These are phyloP conservation scores for Haberlea rhodopensis DNA, from an alignment of 257 asterid genomes.

Conservation along the genomic window DNA sequence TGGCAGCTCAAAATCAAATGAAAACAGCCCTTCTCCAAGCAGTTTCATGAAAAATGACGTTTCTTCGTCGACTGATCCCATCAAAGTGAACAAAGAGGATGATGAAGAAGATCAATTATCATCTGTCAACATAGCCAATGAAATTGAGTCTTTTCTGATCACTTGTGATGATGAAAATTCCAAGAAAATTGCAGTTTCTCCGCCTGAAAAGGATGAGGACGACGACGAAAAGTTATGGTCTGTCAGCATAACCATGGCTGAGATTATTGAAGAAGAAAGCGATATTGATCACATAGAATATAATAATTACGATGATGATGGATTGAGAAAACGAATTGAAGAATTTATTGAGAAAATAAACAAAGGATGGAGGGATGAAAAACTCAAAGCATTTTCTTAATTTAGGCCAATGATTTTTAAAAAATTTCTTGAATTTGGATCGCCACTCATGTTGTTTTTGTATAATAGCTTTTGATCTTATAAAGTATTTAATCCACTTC, in stretches of 20 bases:
- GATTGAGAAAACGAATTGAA: slow-evolving; percentile 45
- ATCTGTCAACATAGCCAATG: background rate
- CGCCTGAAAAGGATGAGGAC: slow-evolving; percentile 4
- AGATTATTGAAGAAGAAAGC: slow-evolving; percentile 5
- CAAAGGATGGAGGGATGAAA: slow-evolving; percentile 48
- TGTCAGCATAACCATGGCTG: slow-evolving; percentile 14
- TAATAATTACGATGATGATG: slow-evolving; percentile 47
- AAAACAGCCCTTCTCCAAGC: slow-evolving; percentile 18
- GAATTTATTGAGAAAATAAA: slow-evolving; percentile 53
- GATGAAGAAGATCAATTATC: background rate
- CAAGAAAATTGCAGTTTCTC: background rate
- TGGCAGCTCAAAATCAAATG: slow-evolving; percentile 32
- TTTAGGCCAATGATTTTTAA: slow-evolving; percentile 18
- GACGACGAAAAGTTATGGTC: slow-evolving; percentile 21
- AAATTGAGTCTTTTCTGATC: background rate
- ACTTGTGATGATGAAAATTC: background rate
- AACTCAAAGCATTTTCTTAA: slow-evolving; percentile 22
- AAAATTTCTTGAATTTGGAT: background rate
- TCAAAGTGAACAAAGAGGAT: background rate
- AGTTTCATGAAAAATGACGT: background rate
- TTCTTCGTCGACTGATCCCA: background rate
- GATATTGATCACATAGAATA: background rate
- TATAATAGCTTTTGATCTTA: no score
- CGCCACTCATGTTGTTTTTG: no score
- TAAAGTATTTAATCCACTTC: no score